Evolutionary conservation across 108 stramenopile genomes (phyloP).

Genomic region (Aurantiochytrium sp.): DNA sequence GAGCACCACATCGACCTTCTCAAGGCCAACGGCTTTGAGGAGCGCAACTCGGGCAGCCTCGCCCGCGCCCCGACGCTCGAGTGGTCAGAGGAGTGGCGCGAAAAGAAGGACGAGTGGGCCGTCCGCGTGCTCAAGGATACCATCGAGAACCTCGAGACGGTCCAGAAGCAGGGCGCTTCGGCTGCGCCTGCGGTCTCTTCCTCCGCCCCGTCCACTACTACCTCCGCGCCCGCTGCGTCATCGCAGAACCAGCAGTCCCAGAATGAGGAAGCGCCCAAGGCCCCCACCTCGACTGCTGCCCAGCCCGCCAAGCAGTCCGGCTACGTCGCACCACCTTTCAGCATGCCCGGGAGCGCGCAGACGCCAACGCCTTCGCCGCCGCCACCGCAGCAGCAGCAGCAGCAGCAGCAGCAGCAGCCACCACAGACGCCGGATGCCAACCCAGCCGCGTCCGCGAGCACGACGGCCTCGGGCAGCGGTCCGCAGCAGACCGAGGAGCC

Average conservation of each 20-base stretch:
- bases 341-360: background rate
- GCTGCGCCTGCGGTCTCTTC: background rate
- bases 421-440: too few species aligned
- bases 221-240: background rate
- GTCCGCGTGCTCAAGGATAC: background rate
- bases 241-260: too few species aligned
- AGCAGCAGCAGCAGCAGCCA: too few species aligned
- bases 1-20: conserved; percentile 25
- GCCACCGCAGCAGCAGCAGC: too few species aligned
- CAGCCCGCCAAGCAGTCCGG: too few species aligned
- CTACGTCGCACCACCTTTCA: too few species aligned
- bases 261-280: too few species aligned
- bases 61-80: background rate
- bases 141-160: background rate
- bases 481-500: background rate
- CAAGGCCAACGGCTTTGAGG: conserved; percentile 25
- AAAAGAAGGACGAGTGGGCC: conserved; percentile 3
- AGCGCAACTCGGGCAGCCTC: background rate
- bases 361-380: too few species aligned
- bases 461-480: too few species aligned
- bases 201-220: background rate
- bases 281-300: too few species aligned
- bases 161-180: background rate
- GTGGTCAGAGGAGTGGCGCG: conserved; percentile 28
- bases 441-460: too few species aligned